These are phyloP conservation scores for Stemphylium vesicarium DNA, from an alignment of 2,329 filamentous ascomycete species.

Conservation along the genomic window DNA sequence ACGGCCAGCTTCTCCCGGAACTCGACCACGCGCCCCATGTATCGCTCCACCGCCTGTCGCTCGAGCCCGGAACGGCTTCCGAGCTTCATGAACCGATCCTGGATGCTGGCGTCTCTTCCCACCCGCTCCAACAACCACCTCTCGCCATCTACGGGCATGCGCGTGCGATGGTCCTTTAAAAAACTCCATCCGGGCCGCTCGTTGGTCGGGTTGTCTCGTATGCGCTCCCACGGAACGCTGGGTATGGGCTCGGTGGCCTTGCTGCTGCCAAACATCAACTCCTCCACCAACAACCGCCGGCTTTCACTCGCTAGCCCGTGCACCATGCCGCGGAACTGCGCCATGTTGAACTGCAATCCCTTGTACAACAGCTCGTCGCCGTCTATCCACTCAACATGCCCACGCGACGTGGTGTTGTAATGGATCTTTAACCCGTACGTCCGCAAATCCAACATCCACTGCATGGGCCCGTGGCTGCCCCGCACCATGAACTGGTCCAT, in stretches of 20 bases:
- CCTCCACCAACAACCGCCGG: neutral
- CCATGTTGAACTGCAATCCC: conserved; percentile 3
- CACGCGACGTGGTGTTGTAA: conserved; percentile 17
- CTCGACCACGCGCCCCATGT: conserved; percentile 10
- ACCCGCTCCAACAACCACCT: conserved; percentile 6
- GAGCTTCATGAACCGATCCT: conserved; percentile 7
- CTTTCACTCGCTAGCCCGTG: neutral
- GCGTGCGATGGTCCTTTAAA: conserved; percentile 12
- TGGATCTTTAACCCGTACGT: conserved; percentile 21
- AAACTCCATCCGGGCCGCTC: no score
- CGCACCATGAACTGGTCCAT: conserved; percentile 21
- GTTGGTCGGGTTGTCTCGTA: no score
- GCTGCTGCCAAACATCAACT: conserved; percentile 3
- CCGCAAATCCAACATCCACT: conserved; percentile 24
- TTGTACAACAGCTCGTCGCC: conserved; percentile 5
- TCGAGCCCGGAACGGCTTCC: neutral
- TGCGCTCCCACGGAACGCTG: neutral
- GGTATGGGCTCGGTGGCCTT: neutral
- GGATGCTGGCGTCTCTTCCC: neutral
- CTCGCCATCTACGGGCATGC: conserved; percentile 4
- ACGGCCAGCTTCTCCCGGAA: conserved; percentile 21
- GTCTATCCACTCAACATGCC: neutral
- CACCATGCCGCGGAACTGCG: conserved; percentile 7
- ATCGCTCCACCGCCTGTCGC: conserved; percentile 13
- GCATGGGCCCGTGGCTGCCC: conserved; percentile 16